Conservation (phyloP, 2,329 filamentous ascomycete species). For the Phialophora chinensis region DNA sequence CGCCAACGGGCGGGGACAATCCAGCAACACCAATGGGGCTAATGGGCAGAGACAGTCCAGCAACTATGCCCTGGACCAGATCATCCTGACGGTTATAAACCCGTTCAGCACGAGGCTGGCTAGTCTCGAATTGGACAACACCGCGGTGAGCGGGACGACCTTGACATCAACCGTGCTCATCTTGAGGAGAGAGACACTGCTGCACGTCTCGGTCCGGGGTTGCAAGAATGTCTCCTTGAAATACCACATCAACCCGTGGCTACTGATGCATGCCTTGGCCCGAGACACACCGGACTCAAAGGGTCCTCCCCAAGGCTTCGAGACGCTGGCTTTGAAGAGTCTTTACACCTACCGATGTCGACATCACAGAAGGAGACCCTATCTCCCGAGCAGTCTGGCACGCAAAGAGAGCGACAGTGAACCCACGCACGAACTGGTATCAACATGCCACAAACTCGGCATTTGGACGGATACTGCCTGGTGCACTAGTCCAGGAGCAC, state of each 20-base stretch:
- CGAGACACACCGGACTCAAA: slow-evolving; percentile 21
- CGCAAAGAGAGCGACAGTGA: slow-evolving; percentile 65
- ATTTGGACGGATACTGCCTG: slow-evolving; percentile 68
- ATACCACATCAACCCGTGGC: slow-evolving; percentile 67
- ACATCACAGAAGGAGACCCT: slow-evolving; percentile 66
- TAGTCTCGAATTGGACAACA: slow-evolving; percentile 66
- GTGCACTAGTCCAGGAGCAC: slow-evolving; percentile 64
- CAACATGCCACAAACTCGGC: slow-evolving; percentile 62
- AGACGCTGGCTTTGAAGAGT: slow-evolving; percentile 61
- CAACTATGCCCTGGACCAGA: slow-evolving; percentile 63
- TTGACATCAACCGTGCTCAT: slow-evolving; percentile 62
- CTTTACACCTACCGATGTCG: slow-evolving; percentile 67
- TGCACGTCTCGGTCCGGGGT: slow-evolving; percentile 65
- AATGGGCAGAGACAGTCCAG: slow-evolving; percentile 57
- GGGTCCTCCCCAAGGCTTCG: slow-evolving; percentile 45
- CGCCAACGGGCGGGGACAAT: slow-evolving; percentile 34
- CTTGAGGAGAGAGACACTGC: slow-evolving; percentile 59
- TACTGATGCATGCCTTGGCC: slow-evolving; percentile 54
- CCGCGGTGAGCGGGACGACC: slow-evolving; percentile 63
- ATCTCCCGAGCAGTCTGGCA: slow-evolving; percentile 61
- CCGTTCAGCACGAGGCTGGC: slow-evolving; percentile 63
- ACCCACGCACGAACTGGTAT: slow-evolving; percentile 65
- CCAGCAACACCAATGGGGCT: slow-evolving; percentile 35
- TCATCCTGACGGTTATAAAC: slow-evolving; percentile 61
- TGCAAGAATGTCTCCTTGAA: slow-evolving; percentile 70